Conservation (phyloP, 768 basidiomycete species). For the Boletales sp. region DNA sequence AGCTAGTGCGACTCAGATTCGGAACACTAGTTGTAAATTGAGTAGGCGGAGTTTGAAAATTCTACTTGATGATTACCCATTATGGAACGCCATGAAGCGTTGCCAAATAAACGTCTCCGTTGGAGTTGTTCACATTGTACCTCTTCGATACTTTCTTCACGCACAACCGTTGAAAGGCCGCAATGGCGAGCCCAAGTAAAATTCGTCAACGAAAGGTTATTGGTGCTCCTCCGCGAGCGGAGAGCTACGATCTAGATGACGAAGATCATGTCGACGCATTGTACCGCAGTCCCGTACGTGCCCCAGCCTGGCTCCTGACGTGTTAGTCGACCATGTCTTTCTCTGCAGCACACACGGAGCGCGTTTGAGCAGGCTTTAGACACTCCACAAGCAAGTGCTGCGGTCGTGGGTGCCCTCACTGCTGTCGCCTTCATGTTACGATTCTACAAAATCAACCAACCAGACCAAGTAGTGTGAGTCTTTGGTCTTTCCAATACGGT, state of each 20-base stretch:
- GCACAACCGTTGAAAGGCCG: slow-evolving; percentile 6
- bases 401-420: slow-evolving; percentile 63
- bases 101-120: not conserved
- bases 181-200: slow-evolving; percentile 32
- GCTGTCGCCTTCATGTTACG: slow-evolving; percentile 76
- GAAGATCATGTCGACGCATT: slow-evolving; percentile 51
- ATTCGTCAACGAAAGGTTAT: slow-evolving; percentile 28
- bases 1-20: not conserved
- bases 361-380: slow-evolving; percentile 60
- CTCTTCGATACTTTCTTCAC: slow-evolving; percentile 2
- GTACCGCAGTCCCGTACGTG: slow-evolving; percentile 47
- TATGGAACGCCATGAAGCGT: not conserved
- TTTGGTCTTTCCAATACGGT: not conserved
- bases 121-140: slow-evolving; percentile 3
- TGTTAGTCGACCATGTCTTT: slow-evolving; percentile 9
- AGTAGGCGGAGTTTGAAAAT: too few species aligned
- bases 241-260: slow-evolving; percentile 37
- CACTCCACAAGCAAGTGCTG: slow-evolving; percentile 56
- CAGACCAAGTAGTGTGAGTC: slow-evolving; percentile 90
- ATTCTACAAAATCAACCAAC: slow-evolving; percentile 93
- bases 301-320: not conserved
- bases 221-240: slow-evolving; percentile 13
- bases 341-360: slow-evolving; percentile 54
- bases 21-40: too few species aligned
- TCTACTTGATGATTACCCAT: too few species aligned